phyloP scores from a whole-genome alignment of 2,329 filamentous ascomycete species.

The Colletotrichum somersetense region DNA sequence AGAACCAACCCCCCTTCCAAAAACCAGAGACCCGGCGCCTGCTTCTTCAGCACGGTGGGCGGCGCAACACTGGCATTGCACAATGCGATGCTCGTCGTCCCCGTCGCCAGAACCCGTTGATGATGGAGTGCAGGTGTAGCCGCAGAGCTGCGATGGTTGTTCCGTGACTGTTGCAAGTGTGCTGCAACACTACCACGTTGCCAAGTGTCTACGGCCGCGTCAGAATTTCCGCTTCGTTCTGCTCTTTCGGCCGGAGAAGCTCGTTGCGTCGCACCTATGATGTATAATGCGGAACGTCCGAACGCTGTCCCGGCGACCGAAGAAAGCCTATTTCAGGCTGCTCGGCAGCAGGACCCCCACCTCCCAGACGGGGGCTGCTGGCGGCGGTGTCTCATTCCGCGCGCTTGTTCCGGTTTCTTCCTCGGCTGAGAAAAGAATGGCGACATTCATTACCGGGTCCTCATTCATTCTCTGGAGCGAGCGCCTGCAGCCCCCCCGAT shows the following conservation, averaged over 20 bases:
- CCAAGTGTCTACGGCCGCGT: not conserved
- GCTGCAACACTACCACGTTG: not conserved
- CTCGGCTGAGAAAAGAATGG: conserved; percentile 27
- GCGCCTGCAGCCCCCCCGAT: conserved; percentile 15
- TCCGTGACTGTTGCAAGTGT: not conserved
- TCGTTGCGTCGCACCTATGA: conserved; percentile 17
- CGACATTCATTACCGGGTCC: conserved; percentile 11
- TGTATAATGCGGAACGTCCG: conserved; percentile 27
- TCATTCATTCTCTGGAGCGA: conserved; percentile 12
- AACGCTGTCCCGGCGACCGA: conserved; percentile 35
- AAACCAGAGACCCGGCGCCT: not conserved
- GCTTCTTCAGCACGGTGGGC: conserved; percentile 4
- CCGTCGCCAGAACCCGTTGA: not conserved
- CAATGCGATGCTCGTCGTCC: not conserved
- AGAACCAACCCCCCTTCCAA: not conserved
- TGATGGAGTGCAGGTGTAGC: not conserved
- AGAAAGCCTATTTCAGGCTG: conserved; percentile 26
- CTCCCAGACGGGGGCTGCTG: conserved; percentile 3
- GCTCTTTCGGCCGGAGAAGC: conserved; percentile 15
- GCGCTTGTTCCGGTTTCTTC: conserved; percentile 19
- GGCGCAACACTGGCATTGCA: not conserved
- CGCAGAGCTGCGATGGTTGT: not conserved
- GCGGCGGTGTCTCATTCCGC: not conserved
- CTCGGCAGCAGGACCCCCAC: conserved; percentile 14
- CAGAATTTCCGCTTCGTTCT: conserved; percentile 10